phyloP scores from a whole-genome alignment of 2,329 filamentous ascomycete species.

The Myriosclerotinia curreyana region DNA sequence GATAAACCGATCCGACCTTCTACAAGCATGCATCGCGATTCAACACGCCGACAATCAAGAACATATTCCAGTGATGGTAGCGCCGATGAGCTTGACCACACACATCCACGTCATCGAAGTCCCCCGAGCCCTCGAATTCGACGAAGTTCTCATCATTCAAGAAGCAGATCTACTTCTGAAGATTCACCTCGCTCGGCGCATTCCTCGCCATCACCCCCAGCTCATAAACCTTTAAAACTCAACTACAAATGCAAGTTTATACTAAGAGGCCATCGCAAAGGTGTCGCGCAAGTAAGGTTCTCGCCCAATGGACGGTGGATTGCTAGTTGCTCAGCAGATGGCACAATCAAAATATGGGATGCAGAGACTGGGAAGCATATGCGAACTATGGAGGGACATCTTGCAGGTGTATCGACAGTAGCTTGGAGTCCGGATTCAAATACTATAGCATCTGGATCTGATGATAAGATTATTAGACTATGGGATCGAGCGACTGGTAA shows the following conservation, averaged over 20 bases:
- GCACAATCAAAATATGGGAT: conserved; percentile 89
- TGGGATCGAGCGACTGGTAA: conserved; percentile 73
- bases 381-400: conserved; percentile 87
- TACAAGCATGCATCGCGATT: conserved; percentile 32
- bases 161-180: conserved; percentile 30
- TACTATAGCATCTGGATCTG: conserved; percentile 84
- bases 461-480: conserved; percentile 92
- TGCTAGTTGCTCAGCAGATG: conserved; percentile 85
- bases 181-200: conserved; percentile 33
- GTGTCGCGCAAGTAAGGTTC: conserved; percentile 82
- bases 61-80: conserved; percentile 34
- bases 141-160: conserved; percentile 17
- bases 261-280: conserved; percentile 72
- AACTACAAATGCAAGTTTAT: conserved; percentile 59
- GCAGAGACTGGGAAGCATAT: conserved; percentile 72
- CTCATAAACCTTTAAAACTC: conserved; percentile 34
- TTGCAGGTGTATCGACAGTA: conserved; percentile 87
- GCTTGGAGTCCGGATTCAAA: conserved; percentile 92
- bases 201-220: conserved; percentile 31
- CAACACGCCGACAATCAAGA: conserved; percentile 28
- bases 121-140: conserved; percentile 7
- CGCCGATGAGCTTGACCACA: conserved; percentile 35
- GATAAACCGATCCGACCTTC: conserved; percentile 40
- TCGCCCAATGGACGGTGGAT: conserved; percentile 89
- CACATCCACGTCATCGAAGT: conserved; percentile 29